phyloP scores from a whole-genome alignment of 305 asterid genomes.

The Striga hermonthica region DNA sequence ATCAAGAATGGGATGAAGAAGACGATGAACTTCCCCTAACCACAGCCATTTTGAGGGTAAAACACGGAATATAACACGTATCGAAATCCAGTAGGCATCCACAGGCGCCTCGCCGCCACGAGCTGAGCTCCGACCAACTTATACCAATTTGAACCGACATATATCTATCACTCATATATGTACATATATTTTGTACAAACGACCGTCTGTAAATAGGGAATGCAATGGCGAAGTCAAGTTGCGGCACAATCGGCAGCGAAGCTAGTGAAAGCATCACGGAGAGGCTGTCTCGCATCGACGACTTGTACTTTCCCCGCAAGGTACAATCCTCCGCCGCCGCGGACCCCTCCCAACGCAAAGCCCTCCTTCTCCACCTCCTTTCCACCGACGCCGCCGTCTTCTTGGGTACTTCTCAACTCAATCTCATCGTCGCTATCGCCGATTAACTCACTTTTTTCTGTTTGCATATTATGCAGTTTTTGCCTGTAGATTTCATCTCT shows the following conservation, averaged over 20 bases:
- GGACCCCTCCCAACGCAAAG: constrained; percentile 59
- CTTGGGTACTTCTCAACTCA: constrained; percentile 46
- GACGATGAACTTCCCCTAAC: too few relatives aligned
- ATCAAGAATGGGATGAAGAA: too few relatives aligned
- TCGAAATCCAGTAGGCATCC: too few relatives aligned
- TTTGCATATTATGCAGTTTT: background rate
- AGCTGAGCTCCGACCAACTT: too few relatives aligned
- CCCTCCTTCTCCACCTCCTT: constrained; percentile 71
- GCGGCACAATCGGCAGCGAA: constrained; percentile 40
- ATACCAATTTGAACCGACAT: too few relatives aligned
- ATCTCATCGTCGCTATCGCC: background rate
- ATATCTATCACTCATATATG: too few relatives aligned
- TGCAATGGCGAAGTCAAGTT: constrained; percentile 33
- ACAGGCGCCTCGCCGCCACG: too few relatives aligned
- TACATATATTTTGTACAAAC: too few relatives aligned
- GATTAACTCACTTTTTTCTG: background rate
- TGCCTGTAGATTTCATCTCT: background rate
- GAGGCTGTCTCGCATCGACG: constrained; percentile 66
- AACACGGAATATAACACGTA: too few relatives aligned
- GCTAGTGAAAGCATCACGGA: constrained; percentile 56
- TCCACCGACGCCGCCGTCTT: constrained; percentile 81
- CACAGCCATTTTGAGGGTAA: too few relatives aligned
- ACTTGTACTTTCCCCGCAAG: constrained; percentile 87
- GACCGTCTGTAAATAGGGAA: background rate
- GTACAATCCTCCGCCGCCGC: constrained; percentile 58